phyloP scores from a whole-genome alignment of 495 filamentous ascomycete species.

The Talaromyces thailandensis region DNA sequence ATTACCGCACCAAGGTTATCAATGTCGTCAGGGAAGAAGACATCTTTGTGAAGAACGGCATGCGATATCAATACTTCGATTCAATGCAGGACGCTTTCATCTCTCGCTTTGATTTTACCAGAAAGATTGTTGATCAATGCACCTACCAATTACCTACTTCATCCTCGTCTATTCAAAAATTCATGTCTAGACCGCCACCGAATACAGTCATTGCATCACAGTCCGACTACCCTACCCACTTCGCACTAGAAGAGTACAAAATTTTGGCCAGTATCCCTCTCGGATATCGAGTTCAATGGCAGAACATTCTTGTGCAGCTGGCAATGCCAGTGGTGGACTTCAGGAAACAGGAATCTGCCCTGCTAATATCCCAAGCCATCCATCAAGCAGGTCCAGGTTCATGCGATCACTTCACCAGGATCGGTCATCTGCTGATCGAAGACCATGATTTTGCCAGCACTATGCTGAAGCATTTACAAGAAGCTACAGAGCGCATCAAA shows the following conservation, averaged over 20 bases:
- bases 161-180: constrained; percentile 19
- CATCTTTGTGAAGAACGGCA: no score
- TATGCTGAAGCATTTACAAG: constrained; percentile 14
- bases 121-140: constrained; percentile 14
- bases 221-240: constrained; percentile 22
- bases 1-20: no score
- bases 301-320: constrained; percentile 46
- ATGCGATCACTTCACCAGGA: constrained; percentile 6
- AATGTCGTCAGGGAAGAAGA: no score
- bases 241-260: constrained; percentile 43
- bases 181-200: constrained; percentile 19
- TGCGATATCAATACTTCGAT: no score
- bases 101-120: background rate
- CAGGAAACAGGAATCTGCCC: constrained; percentile 30
- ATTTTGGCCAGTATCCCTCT: constrained; percentile 37
- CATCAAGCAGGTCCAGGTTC: background rate
- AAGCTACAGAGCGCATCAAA: constrained; percentile 20
- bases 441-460: constrained; percentile 14
- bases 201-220: constrained; percentile 40
- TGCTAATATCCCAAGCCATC: constrained; percentile 31
- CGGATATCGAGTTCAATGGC: constrained; percentile 42
- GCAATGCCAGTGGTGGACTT: constrained; percentile 34
- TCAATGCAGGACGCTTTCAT: no score
- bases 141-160: constrained; percentile 21
- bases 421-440: constrained; percentile 17